These are phyloP conservation scores for Boletus pseudo-olivaceus DNA, from an alignment of 768 basidiomycete species.

Conservation along the genomic window DNA sequence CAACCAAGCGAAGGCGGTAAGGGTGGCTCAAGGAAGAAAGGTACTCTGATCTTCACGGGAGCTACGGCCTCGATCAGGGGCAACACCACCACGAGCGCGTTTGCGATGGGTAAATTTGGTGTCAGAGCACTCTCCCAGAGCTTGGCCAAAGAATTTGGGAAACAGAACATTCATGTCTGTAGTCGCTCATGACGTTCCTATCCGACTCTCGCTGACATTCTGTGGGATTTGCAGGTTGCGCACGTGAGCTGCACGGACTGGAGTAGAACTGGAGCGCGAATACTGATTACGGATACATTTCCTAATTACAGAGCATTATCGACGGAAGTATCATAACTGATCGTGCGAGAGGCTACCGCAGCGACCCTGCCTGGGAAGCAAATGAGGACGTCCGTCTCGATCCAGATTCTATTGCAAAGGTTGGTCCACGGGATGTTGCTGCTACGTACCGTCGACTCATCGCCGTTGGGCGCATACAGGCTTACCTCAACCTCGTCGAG, in stretches of 20 bases:
- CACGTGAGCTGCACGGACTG: constrained; percentile 46
- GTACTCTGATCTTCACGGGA: constrained; percentile 68
- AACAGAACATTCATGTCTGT: constrained; percentile 67
- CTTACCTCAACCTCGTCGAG: constrained; percentile 61
- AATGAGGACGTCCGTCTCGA: constrained; percentile 49
- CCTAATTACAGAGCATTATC: constrained; percentile 51
- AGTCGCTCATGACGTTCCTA: neutral
- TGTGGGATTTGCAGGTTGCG: constrained; percentile 42
- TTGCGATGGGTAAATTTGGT: constrained; percentile 64
- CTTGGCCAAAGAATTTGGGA: constrained; percentile 70
- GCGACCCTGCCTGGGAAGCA: constrained; percentile 38
- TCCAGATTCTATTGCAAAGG: constrained; percentile 69
- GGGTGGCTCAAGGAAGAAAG: constrained; percentile 49
- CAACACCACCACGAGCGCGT: constrained; percentile 55
- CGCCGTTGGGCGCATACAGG: constrained; percentile 33
- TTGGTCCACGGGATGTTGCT: constrained; percentile 27
- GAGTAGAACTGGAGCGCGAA: neutral
- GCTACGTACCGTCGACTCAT: neutral
- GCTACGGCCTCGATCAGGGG: constrained; percentile 68
- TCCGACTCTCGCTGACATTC: neutral
- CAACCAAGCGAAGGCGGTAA: constrained; percentile 39
- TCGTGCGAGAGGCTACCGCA: constrained; percentile 26
- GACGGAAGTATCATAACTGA: constrained; percentile 56
- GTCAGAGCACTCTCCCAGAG: constrained; percentile 65
- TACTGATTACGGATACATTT: neutral